Evolutionary conservation across 306 rosid species (phyloP).

Genomic region (Sechiopsis laciniata): DNA sequence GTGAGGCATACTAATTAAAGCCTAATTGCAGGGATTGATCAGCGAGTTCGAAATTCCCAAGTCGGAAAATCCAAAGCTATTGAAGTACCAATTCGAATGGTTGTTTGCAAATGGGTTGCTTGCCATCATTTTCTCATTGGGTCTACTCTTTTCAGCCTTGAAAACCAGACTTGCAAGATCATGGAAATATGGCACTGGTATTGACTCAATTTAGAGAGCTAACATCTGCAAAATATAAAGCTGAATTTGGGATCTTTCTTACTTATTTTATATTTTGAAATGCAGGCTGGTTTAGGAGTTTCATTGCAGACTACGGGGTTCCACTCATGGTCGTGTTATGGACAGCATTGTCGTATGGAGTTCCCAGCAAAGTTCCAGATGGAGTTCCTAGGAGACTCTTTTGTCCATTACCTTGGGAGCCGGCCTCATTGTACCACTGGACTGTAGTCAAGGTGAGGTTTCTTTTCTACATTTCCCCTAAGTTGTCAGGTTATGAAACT

Average conservation of each 20-base stretch:
- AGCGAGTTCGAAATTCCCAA: constrained; percentile 63
- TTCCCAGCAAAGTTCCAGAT: constrained; percentile 50
- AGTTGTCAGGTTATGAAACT: not conserved
- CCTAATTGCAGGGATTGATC: constrained; percentile 51
- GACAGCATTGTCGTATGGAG: constrained; percentile 60
- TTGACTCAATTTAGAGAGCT: not conserved
- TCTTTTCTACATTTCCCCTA: constrained; percentile 42
- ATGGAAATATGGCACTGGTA: constrained; percentile 71
- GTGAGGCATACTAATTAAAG: constrained; percentile 9
- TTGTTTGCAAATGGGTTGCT: constrained; percentile 69
- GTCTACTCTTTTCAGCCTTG: constrained; percentile 52
- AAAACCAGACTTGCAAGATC: constrained; percentile 76
- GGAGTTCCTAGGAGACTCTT: constrained; percentile 79
- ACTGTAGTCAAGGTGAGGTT: constrained; percentile 55
- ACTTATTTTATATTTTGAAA: constrained; percentile 38
- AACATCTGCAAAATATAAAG: constrained; percentile 37
- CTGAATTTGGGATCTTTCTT: constrained; percentile 45
- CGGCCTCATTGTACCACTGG: constrained; percentile 71
- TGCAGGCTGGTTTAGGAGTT: constrained; percentile 64
- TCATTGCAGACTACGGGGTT: constrained; percentile 75
- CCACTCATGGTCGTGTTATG: constrained; percentile 70
- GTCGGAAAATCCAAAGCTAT: constrained; percentile 36
- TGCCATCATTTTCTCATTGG: constrained; percentile 57
- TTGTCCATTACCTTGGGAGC: constrained; percentile 70
- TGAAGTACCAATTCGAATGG: constrained; percentile 50